These are phyloP conservation scores for Trichoderma erinaceum DNA, from an alignment of 495 filamentous ascomycete genomes.

Conservation along the genomic window DNA sequence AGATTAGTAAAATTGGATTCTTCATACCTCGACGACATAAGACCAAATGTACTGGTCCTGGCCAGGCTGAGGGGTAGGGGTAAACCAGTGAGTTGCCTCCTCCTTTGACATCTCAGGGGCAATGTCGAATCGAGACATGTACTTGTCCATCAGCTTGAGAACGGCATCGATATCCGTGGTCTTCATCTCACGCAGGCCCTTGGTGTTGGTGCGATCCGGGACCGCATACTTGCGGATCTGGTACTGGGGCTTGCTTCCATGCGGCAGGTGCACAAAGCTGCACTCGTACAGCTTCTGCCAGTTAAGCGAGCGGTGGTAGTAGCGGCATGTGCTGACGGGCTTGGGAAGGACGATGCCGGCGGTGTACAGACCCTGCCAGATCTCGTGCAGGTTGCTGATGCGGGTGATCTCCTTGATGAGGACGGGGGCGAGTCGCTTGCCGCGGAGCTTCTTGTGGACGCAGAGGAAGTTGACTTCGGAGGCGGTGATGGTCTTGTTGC, in stretches of 20 bases:
- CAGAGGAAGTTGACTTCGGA: slow-evolving; percentile 97
- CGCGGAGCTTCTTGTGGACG: slow-evolving; percentile 93
- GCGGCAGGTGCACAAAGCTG: slow-evolving; percentile 78
- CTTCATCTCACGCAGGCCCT: slow-evolving; percentile 74
- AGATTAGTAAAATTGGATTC: not conserved
- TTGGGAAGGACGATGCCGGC: slow-evolving; percentile 84
- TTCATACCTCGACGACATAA: slow-evolving; percentile 75
- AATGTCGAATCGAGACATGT: slow-evolving; percentile 72
- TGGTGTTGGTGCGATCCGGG: slow-evolving; percentile 60
- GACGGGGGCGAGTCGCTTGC: slow-evolving; percentile 83
- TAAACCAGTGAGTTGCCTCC: slow-evolving; percentile 83
- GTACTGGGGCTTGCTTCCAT: slow-evolving; percentile 70
- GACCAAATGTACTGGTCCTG: slow-evolving; percentile 82
- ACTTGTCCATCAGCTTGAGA: slow-evolving; percentile 65
- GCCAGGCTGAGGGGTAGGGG: slow-evolving; percentile 53
- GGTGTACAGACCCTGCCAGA: slow-evolving; percentile 95
- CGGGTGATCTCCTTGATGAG: slow-evolving; percentile 97
- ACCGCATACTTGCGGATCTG: slow-evolving; percentile 77
- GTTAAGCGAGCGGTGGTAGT: slow-evolving; percentile 87
- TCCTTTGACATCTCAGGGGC: slow-evolving; percentile 72
- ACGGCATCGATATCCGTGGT: slow-evolving; percentile 75
- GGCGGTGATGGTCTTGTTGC: slow-evolving; percentile 63
- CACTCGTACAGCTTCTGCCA: slow-evolving; percentile 95
- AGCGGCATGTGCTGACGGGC: slow-evolving; percentile 85
- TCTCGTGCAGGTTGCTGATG: slow-evolving; percentile 70